Conservation (phyloP, 192 early-diverging fungal genomes). For the Podila clonocystis region DNA sequence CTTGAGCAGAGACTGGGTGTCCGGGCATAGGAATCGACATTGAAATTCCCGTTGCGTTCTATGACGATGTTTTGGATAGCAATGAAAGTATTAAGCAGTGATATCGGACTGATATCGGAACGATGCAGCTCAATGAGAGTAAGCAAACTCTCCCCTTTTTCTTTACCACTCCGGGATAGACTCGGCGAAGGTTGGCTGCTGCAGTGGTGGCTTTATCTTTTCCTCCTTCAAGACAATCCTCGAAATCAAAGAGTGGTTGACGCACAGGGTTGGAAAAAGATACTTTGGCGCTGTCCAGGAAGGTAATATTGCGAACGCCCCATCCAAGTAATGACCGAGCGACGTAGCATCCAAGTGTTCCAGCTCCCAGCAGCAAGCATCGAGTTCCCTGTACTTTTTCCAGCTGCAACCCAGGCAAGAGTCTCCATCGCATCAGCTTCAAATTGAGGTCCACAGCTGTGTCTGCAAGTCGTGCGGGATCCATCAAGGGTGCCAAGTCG, state of each 20-base stretch:
- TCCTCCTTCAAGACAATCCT: conserved; percentile 89
- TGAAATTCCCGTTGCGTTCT: conserved; percentile 74
- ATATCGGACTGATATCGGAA: too few species aligned
- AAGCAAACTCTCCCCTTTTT: not conserved
- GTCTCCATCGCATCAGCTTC: conserved; percentile 97
- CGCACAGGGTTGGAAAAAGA: conserved; percentile 97
- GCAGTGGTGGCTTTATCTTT: conserved; percentile 89
- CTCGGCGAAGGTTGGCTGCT: conserved; percentile 72
- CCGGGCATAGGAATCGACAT: conserved; percentile 97
- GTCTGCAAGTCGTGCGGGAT: conserved; percentile 85
- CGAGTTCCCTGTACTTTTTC: conserved; percentile 80
- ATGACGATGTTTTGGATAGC: not conserved
- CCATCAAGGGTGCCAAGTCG: conserved; percentile 90
- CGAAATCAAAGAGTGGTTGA: conserved; percentile 92
- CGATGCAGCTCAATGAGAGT: not conserved
- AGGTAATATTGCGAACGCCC: conserved; percentile 94
- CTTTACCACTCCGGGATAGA: conserved; percentile 85
- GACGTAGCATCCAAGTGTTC: conserved; percentile 95
- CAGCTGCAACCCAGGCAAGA: conserved; percentile 85
- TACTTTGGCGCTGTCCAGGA: conserved; percentile 92
- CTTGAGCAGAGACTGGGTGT: conserved; percentile 69
- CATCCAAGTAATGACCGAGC: conserved; percentile 88
- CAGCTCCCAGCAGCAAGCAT: conserved; percentile 91
- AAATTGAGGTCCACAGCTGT: conserved; percentile 95
- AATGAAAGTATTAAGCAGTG: not conserved